Percentiles rank a stretch among this genome's conserved stretches.
Conservation (phyloP, 495 filamentous ascomycete genomes). For the Neurospora discreta region DNA sequence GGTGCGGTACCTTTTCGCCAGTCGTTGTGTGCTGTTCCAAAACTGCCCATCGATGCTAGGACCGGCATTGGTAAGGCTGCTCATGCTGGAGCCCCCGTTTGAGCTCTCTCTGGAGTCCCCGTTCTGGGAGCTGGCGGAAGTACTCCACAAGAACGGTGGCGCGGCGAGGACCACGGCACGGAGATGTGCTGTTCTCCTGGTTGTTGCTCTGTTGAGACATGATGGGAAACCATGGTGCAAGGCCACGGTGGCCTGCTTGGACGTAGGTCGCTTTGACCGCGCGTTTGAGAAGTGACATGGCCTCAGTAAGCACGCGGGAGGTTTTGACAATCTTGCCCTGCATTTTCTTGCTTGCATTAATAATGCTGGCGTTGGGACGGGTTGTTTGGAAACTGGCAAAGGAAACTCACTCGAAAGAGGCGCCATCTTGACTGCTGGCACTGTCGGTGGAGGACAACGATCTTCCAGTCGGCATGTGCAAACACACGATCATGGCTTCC, state of each 20-base stretch:
- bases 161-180: background rate
- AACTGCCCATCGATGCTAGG: constrained; percentile 1
- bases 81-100: background rate
- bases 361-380: background rate
- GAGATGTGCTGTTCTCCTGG: constrained; percentile 12
- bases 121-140: background rate
- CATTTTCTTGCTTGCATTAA: background rate
- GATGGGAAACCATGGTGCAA: constrained; percentile 26
- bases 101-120: background rate
- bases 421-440: background rate
- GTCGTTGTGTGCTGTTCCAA: constrained; percentile 39
- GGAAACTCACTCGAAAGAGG: background rate
- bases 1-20: constrained; percentile 63
- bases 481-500: background rate
- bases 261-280: too few relatives aligned
- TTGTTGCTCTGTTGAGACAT: constrained; percentile 33
- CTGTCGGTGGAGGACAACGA: background rate
- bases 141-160: background rate
- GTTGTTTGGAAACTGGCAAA: background rate
- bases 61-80: background rate
- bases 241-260: constrained; percentile 3
- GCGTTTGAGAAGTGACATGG: too few relatives aligned
- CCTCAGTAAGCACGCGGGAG: background rate
- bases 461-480: background rate
- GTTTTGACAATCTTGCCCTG: background rate